phyloP scores from a whole-genome alignment of 2,329 filamentous ascomycete genomes.

The Byssochlamys sp. region DNA sequence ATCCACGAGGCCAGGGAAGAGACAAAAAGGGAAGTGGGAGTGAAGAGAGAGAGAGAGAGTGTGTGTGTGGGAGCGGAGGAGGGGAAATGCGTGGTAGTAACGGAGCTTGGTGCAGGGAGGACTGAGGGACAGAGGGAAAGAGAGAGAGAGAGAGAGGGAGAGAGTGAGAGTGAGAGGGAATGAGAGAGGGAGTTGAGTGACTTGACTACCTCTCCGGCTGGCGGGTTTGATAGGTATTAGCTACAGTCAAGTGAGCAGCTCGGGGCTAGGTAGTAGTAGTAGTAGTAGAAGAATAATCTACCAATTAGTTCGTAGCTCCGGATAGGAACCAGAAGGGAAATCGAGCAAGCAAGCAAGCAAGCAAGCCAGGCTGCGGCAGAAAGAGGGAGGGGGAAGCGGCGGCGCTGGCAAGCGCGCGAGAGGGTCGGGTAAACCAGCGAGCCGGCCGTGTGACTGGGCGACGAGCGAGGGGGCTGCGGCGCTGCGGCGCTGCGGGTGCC shows the following conservation, averaged over 20 bases:
- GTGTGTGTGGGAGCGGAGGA: not conserved
- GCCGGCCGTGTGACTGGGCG: not conserved
- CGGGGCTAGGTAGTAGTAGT: not conserved
- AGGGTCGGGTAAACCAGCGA: conserved; percentile 6
- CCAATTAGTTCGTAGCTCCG: not conserved
- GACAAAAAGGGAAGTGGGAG: not conserved
- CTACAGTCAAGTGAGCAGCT: not conserved
- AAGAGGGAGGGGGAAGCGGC: not conserved
- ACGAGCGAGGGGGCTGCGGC: conserved; percentile 1
- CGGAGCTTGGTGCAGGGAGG: not conserved
- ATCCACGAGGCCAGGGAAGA: not conserved
- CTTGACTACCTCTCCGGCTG: not conserved
- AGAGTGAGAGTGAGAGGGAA: too few species aligned
- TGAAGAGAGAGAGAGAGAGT: not conserved
- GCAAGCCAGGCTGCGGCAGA: not conserved
- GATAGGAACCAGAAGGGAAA: not conserved
- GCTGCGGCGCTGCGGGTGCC: conserved; percentile 15
- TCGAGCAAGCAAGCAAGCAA: not conserved
- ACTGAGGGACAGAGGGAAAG: not conserved
- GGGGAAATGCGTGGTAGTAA: not conserved
- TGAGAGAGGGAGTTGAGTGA: too few species aligned
- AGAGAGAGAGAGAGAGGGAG: too few species aligned
- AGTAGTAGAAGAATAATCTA: not conserved
- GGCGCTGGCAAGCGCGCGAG: conserved; percentile 8
- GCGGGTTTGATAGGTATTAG: not conserved